phyloP scores from a whole-genome alignment of 768 basidiomycete species.

The Sporobolomyces phaffii region DNA sequence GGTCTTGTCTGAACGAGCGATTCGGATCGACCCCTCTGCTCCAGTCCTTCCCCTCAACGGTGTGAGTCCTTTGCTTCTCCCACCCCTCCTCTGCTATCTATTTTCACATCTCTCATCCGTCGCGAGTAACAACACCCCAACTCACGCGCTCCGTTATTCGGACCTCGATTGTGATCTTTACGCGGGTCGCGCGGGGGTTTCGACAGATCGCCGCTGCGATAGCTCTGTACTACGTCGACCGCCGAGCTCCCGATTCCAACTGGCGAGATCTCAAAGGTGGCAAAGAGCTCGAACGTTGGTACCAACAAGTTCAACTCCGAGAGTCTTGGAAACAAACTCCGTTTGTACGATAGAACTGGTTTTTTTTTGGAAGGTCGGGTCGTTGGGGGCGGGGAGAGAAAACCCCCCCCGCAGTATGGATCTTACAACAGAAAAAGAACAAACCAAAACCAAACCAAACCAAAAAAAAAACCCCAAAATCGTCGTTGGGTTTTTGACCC shows the following conservation, averaged over 20 bases:
- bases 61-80: background rate
- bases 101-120: no score
- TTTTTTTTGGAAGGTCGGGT: no score
- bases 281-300: conserved; percentile 8
- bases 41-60: background rate
- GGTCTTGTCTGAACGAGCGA: background rate
- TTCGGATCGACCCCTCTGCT: background rate
- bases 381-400: no score
- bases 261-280: conserved; percentile 24
- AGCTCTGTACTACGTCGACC: conserved; percentile 17
- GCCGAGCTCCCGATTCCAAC: conserved; percentile 12
- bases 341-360: background rate
- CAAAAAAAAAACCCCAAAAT: no score
- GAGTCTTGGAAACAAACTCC: conserved; percentile 3
- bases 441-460: no score
- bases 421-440: no score
- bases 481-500: no score
- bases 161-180: no score
- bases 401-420: no score
- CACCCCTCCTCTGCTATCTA: no score
- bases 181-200: background rate
- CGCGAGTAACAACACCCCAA: no score
- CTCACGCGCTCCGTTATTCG: no score
- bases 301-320: background rate
- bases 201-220: conserved; percentile 13